Conservation (phyloP, 441 rosid genomes). For the Isatis lusitanica region DNA sequence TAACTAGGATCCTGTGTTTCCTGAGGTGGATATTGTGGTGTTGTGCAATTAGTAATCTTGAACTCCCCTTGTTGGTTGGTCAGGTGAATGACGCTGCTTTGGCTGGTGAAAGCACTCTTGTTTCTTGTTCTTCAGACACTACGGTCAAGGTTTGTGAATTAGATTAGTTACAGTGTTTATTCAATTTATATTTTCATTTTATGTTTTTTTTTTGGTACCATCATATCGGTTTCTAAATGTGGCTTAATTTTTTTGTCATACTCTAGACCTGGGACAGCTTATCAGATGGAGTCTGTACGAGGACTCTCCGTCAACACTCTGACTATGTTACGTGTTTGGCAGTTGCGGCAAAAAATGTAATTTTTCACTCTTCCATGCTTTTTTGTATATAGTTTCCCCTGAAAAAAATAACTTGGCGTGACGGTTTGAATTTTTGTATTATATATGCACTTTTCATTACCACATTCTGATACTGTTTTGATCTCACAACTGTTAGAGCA, state of each 20-base stretch:
- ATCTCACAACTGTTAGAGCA: conserved; percentile 79
- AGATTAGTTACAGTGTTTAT: conserved; percentile 1
- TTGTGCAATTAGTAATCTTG: conserved; percentile 1
- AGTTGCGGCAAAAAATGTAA: conserved; percentile 91
- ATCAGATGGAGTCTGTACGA: conserved; percentile 82
- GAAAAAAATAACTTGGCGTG: neutral
- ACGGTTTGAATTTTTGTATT: conserved; percentile 5
- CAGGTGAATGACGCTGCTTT: conserved; percentile 95
- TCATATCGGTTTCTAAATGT: conserved; percentile 8
- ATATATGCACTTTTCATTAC: conserved; percentile 21
- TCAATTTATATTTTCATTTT: neutral
- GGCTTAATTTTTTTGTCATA: conserved; percentile 29
- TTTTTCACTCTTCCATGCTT: conserved; percentile 31
- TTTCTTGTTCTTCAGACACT: conserved; percentile 97
- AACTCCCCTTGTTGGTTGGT: conserved; percentile 17
- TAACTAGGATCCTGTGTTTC: conserved; percentile 18
- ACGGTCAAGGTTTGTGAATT: conserved; percentile 76
- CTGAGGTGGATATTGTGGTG: neutral
- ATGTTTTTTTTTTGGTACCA: neutral
- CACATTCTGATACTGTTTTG: conserved; percentile 68
- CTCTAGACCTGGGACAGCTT: conserved; percentile 86
- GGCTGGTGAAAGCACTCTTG: conserved; percentile 80
- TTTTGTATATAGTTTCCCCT: conserved; percentile 22
- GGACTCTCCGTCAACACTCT: conserved; percentile 93
- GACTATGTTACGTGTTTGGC: conserved; percentile 99